phyloP scores from a whole-genome alignment of 306 rosid genomes.

The Luffa aegyptiaca region DNA sequence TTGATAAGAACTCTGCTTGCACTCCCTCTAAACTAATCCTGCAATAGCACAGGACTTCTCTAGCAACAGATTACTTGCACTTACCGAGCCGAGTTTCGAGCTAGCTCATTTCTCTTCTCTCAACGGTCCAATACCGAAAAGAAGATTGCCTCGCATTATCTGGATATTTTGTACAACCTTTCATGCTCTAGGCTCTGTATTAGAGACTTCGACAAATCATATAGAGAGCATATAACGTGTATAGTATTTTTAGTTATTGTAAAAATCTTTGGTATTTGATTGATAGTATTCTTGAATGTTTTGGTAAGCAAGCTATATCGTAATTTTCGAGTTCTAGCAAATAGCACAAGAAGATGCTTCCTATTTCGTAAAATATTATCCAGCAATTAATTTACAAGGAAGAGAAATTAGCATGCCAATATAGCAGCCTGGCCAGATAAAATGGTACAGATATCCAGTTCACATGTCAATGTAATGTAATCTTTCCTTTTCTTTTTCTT shows the following conservation, averaged over 20 bases:
- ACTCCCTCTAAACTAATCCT: background rate
- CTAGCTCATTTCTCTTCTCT: background rate
- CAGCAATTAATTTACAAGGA: background rate
- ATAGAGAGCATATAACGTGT: background rate
- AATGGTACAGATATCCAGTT: background rate
- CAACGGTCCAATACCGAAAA: background rate
- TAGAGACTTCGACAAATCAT: background rate
- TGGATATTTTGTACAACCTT: background rate
- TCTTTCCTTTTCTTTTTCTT: background rate
- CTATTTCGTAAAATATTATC: background rate
- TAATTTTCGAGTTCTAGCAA: background rate
- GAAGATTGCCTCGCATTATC: background rate
- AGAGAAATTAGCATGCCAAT: background rate
- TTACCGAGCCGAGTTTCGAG: background rate
- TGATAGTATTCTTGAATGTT: background rate
- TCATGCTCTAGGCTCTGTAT: background rate
- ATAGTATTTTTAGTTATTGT: background rate
- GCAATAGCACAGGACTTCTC: background rate
- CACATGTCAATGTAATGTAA: background rate
- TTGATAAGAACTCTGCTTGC: background rate
- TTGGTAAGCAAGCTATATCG: background rate
- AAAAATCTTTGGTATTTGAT: background rate
- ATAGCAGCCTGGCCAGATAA: background rate
- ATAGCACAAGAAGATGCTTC: background rate
- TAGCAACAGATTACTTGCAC: background rate